phyloP scores from a whole-genome alignment of 345 rosid species.

The Ricinus communis region DNA sequence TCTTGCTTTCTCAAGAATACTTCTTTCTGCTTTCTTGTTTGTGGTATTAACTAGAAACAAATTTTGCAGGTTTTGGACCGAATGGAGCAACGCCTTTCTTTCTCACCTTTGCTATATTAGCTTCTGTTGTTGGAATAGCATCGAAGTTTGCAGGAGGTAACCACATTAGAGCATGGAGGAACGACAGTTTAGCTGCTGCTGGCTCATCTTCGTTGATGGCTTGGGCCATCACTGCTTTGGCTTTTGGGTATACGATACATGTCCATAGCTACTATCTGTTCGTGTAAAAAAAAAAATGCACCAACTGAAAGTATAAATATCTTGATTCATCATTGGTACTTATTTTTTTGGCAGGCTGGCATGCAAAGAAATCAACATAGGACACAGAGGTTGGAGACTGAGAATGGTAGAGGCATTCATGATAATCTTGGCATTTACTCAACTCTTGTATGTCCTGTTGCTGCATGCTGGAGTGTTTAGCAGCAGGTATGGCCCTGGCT shows the following conservation, averaged over 20 bases:
- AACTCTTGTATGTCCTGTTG: constrained; percentile 57
- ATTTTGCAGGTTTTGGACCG: constrained; percentile 67
- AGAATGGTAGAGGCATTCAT: constrained; percentile 66
- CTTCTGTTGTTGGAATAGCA: constrained; percentile 60
- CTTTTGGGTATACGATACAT: constrained; percentile 54
- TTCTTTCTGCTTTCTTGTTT: not conserved
- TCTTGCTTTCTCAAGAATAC: not conserved
- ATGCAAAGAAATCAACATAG: constrained; percentile 78
- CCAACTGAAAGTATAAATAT: no score
- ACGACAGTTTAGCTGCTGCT: constrained; percentile 77
- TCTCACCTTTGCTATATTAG: constrained; percentile 56
- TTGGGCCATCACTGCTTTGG: constrained; percentile 79
- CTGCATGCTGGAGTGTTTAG: constrained; percentile 74
- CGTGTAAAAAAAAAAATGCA: no score
- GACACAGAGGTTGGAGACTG: constrained; percentile 84
- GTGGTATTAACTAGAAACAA: no score
- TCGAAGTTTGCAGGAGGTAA: constrained; percentile 72
- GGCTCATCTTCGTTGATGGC: constrained; percentile 63
- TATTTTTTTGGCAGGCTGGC: constrained; percentile 51
- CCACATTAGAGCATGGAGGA: constrained; percentile 81
- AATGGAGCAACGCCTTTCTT: constrained; percentile 87
- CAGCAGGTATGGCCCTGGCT: constrained; percentile 81
- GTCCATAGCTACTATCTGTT: no score
- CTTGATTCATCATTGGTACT: not conserved
- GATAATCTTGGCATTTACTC: constrained; percentile 67